Conservation (phyloP, 2,329 filamentous ascomycete species). For the Fusarium protoensiforme region DNA sequence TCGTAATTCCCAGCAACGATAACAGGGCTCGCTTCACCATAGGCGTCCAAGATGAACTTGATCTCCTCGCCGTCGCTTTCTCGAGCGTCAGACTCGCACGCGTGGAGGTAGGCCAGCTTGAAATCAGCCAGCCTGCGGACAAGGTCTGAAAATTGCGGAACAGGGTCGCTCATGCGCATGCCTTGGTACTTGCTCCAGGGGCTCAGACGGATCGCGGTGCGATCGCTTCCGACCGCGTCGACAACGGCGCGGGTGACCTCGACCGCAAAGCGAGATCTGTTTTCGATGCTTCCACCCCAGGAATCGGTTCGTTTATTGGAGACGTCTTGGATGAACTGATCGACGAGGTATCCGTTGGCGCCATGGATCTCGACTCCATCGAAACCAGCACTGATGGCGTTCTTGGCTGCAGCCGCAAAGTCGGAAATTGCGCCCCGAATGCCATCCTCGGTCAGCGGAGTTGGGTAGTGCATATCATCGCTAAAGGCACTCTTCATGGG, state of each 20-base stretch:
- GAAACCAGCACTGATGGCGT: background rate
- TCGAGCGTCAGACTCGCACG: constrained; percentile 67
- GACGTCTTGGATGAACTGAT: constrained; percentile 23
- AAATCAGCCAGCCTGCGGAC: constrained; percentile 62
- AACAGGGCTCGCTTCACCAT: constrained; percentile 41
- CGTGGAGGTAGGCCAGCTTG: constrained; percentile 69
- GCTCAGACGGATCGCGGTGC: constrained; percentile 65
- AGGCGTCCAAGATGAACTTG: constrained; percentile 47
- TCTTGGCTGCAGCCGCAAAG: constrained; percentile 1
- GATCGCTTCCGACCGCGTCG: constrained; percentile 59
- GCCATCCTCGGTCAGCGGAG: background rate
- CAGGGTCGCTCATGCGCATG: constrained; percentile 69
- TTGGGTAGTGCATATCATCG: background rate
- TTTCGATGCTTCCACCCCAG: background rate
- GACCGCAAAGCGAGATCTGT: constrained; percentile 48
- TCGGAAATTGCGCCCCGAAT: background rate
- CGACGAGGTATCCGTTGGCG: background rate
- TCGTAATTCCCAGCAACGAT: constrained; percentile 50
- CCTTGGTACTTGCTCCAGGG: constrained; percentile 71
- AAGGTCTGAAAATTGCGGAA: constrained; percentile 71
- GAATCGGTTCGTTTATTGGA: constrained; percentile 35
- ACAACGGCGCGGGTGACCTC: constrained; percentile 58
- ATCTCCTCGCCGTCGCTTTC: constrained; percentile 47
- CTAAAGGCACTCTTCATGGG: background rate
- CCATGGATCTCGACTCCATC: background rate